Percentiles rank a stretch among this genome's conserved stretches.
Conservation (phyloP, 495 filamentous ascomycete genomes). For the Pseudoneurospora amorphoporcata region DNA sequence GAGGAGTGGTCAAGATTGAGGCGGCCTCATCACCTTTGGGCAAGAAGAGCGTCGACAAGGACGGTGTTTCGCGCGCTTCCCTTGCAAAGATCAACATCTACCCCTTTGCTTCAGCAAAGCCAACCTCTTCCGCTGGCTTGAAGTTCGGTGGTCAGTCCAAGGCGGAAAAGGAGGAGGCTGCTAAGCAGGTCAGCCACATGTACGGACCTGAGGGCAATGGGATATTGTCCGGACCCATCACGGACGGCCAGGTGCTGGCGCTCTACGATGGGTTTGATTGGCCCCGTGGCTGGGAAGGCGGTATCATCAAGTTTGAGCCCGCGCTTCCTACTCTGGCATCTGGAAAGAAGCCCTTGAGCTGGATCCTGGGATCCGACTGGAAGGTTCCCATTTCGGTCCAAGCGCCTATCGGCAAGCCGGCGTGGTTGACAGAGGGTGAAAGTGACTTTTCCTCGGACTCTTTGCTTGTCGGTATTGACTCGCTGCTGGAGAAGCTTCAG, state of each 20-base stretch:
- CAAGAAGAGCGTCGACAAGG: slow-evolving; percentile 19
- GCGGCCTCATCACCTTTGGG: slow-evolving; percentile 34
- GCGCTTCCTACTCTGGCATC: slow-evolving; percentile 32
- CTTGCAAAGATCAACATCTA: slow-evolving; percentile 57
- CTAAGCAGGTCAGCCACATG: slow-evolving; percentile 43
- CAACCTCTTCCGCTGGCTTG: slow-evolving; percentile 50
- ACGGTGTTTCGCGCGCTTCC: slow-evolving; percentile 19
- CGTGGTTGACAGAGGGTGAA: slow-evolving; percentile 36
- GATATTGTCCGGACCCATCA: slow-evolving; percentile 76
- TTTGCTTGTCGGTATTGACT: slow-evolving; percentile 76
- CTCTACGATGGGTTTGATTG: slow-evolving; percentile 27
- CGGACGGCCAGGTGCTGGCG: slow-evolving; percentile 71
- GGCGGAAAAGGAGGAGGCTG: slow-evolving; percentile 58
- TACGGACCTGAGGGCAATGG: slow-evolving; percentile 47
- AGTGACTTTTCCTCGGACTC: slow-evolving; percentile 41
- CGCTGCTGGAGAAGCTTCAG: slow-evolving; percentile 56
- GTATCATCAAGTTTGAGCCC: slow-evolving; percentile 66
- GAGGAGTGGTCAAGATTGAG: slow-evolving; percentile 79
- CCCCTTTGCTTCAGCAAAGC: slow-evolving; percentile 54
- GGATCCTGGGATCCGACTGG: slow-evolving; percentile 68
- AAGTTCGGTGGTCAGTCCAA: slow-evolving; percentile 86
- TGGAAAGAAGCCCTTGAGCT: slow-evolving; percentile 46
- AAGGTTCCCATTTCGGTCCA: slow-evolving; percentile 64
- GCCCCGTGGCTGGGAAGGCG: slow-evolving; percentile 54
- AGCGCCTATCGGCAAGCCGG: slow-evolving; percentile 51